Percentiles rank a stretch among this genome's conserved stretches.
These are phyloP conservation scores for Apiospora marii DNA, from an alignment of 2,329 filamentous ascomycete species.

Conservation along the genomic window DNA sequence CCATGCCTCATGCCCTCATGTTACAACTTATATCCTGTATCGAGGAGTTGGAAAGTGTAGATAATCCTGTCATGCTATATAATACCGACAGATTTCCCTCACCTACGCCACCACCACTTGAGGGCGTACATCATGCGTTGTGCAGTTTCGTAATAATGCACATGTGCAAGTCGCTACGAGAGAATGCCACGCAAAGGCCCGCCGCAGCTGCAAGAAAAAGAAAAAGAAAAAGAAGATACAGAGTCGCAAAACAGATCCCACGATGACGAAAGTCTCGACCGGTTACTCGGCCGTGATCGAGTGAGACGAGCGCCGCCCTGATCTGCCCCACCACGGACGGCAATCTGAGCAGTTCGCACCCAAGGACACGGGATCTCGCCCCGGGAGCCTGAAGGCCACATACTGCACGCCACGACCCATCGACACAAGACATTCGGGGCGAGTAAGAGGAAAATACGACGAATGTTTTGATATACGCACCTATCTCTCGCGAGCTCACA, in stretches of 20 bases:
- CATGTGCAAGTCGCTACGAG: not conserved
- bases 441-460: conserved; percentile 56
- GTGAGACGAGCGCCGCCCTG: not conserved
- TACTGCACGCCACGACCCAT: conserved; percentile 68
- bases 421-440: conserved; percentile 53
- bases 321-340: not conserved
- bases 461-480: conserved; percentile 78
- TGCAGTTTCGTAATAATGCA: not conserved
- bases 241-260: not conserved
- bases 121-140: not conserved
- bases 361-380: not conserved
- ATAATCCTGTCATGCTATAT: not conserved
- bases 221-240: not conserved
- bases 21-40: not conserved
- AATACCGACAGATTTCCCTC: not conserved
- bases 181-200: not conserved
- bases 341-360: too few relatives aligned
- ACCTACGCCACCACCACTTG: not conserved
- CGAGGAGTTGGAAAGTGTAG: not conserved
- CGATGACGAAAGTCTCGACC: not conserved
- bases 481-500: conserved; percentile 80
- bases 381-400: conserved; percentile 62
- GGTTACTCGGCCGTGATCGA: too few relatives aligned
- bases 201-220: not conserved
- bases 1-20: too few relatives aligned